Base-by-base conservation (phyloP, 495 filamentous ascomycete species). In the Penicillium argentinense region DNA sequence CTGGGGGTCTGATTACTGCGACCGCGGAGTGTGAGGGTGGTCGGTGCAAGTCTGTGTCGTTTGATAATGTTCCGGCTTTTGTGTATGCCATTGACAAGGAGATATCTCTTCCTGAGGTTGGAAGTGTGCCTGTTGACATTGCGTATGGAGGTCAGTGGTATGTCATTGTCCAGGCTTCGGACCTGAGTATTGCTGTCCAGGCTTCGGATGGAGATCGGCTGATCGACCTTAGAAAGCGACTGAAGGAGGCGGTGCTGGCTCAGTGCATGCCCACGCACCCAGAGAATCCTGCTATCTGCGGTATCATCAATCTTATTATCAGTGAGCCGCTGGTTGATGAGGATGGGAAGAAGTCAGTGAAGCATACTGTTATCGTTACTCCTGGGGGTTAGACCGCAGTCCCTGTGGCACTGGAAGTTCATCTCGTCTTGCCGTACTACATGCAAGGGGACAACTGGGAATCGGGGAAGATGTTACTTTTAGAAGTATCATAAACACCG, bases 131-230 rank as follows among this genome's bases (percentile, higher is more conserved):
- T 2, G 58, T 64, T 13, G 67, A 70, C 42, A 62, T 70, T 32
- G 65, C 60, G 3, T 70, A 54, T 21, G 64, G 67, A 11, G 67
- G 67, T 0, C 68, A 67, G 63, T 63, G 65, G 37, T 68, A 60
- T 38, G 53, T 57, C 7, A 21, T 68, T 13, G 63, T 66, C 4
- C 64, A 68, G 39, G 64, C 49, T 6, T 44, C 49, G 4, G 51
- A 52, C 1, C 7, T 68, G 11, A 61, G 59, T 1, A 23, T 67
- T 19, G 38, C 19, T 17, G 30, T 70, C 14, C n/a, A 59, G 5
- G 54, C 52, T 14, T 33, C 39, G 12, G 9, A 63, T 33, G 56
- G 52, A 4, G 29, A 13, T 21, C 29, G 46, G 12, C 32, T 70
- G 4, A 45, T 68, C 3, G 54, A 65, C 8, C 14, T 56, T 19